Base-by-base conservation (phyloP, 2,329 filamentous ascomycete genomes). In the Lasiodiplodia citricola region DNA sequence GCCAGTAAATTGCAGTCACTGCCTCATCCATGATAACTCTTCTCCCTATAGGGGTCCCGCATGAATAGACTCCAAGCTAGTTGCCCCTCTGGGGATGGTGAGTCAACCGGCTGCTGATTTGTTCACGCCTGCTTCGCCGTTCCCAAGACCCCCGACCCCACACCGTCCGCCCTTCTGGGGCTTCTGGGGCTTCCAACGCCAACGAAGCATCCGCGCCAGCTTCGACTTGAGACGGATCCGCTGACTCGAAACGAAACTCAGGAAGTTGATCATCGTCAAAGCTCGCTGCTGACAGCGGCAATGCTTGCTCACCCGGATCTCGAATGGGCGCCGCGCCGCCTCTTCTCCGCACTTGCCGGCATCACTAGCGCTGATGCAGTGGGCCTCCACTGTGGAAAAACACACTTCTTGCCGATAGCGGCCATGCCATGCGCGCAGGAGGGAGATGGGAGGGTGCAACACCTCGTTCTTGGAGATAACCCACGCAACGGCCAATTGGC, bases 321-420 rank as follows among this genome's bases (percentile, higher is more conserved):
- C 38, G 25, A 47, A 18, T 50, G 25, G 41, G 41, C 25, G 58
- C 58, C 50, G 58, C 41, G 58, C 58, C 25, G 41, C 38, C 25
- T 64, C 60, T 64, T 64, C 60, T 64, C 60, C 60, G 60, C 60
- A 52, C 47, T 38, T 38, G 60, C 52, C 47, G 47, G n/a, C 60
- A 25, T 28, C n/a, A 8, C 47, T 64, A 52, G 44, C 47, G 60
- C 60, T 41, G 60, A 37, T 64, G 47, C 44, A 35, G 41, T 35
- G 37, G 18, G 5, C 58, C 25, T n/a, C 23, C 58, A 21, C 25
- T 25, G 18, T 50, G 41, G n/a, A 28, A 5, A 28, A n/a, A 47
- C 13, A 10, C 18, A 18, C 44, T n/a, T n/a, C 44, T 10, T n/a
- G 25, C 41, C 58, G 14, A 35, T 10, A 11, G 13, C 8, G 58